These are phyloP conservation scores for Cornus kousa DNA, from an alignment of 148 eudicot genomes.

Conservation along the genomic window DNA sequence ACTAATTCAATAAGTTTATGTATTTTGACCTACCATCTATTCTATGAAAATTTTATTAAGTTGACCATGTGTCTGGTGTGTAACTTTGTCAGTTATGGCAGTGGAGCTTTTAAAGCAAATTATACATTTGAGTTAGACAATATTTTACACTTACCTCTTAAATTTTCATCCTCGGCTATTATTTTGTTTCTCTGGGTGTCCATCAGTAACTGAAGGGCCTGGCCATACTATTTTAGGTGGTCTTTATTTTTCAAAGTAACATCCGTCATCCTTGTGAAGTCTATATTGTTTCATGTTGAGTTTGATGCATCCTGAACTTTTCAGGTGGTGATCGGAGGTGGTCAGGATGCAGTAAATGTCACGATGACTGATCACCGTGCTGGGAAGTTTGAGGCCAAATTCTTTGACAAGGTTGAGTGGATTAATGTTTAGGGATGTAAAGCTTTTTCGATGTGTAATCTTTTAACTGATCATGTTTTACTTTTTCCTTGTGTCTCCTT, in stretches of 20 bases:
- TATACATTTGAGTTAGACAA: no score
- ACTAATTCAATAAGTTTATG: no score
- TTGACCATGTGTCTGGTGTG: no score
- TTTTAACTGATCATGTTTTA: not conserved
- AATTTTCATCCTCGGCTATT: not conserved
- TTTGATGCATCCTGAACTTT: constrained; percentile 11
- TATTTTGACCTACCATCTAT: no score
- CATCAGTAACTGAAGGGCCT: no score
- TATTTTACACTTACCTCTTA: not conserved
- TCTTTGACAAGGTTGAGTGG: constrained; percentile 73
- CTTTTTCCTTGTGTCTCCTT: constrained; percentile 11
- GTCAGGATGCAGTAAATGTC: constrained; percentile 81
- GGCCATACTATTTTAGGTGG: no score
- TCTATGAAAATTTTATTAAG: no score
- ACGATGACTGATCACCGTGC: constrained; percentile 91
- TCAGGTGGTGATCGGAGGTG: constrained; percentile 96
- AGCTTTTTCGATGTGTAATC: not conserved
- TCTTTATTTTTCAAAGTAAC: no score
- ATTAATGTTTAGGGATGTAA: not conserved
- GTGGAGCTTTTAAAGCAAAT: no score
- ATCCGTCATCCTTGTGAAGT: not conserved
- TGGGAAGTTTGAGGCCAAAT: constrained; percentile 93
- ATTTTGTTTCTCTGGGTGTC: no score
- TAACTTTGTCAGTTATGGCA: no score
- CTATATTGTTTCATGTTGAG: not conserved